A percentile compares a stretch with the other conserved stretches of the same genome.
phyloP scores from a whole-genome alignment of 2,329 filamentous ascomycete genomes.

The Ophiostoma novo-ulmi region DNA sequence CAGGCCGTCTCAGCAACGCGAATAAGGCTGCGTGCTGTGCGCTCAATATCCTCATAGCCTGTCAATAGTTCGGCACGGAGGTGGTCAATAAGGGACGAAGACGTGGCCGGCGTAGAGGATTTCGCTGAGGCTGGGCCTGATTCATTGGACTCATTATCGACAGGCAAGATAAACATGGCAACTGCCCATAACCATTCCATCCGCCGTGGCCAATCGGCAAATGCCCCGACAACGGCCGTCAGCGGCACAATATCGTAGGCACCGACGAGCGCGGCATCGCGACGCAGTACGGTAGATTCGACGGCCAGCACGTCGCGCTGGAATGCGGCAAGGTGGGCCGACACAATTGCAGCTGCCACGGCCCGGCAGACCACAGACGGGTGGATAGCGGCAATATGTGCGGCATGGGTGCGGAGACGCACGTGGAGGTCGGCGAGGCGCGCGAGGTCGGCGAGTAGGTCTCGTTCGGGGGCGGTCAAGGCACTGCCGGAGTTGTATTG shows the following conservation, averaged over 20 bases:
- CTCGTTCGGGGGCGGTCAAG: constrained; percentile 73
- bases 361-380: constrained; percentile 80
- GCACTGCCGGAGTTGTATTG: constrained; percentile 37
- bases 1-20: constrained; percentile 79
- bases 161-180: constrained; percentile 59
- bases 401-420: constrained; percentile 61
- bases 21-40: constrained; percentile 67
- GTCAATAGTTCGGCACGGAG: constrained; percentile 74
- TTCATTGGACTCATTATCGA: constrained; percentile 10
- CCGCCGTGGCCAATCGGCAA: constrained; percentile 77
- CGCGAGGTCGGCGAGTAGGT: constrained; percentile 71
- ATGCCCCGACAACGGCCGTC: constrained; percentile 76
- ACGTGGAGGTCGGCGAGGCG: constrained; percentile 74
- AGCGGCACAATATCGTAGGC: constrained; percentile 91
- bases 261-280: constrained; percentile 75
- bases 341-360: constrained; percentile 70
- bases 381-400: constrained; percentile 64
- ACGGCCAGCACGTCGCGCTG: constrained; percentile 80
- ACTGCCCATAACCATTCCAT: constrained; percentile 83
- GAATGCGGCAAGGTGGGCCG: constrained; percentile 71
- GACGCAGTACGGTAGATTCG: constrained; percentile 68
- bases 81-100: constrained; percentile 62
- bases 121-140: constrained; percentile 4
- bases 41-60: constrained; percentile 81
- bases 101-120: constrained; percentile 11